Evolutionary conservation across 495 filamentous ascomycete genomes (phyloP), one percentile per base, ranked within the genome.

Genomic region (Aspergillus carlsbadensis): DNA sequence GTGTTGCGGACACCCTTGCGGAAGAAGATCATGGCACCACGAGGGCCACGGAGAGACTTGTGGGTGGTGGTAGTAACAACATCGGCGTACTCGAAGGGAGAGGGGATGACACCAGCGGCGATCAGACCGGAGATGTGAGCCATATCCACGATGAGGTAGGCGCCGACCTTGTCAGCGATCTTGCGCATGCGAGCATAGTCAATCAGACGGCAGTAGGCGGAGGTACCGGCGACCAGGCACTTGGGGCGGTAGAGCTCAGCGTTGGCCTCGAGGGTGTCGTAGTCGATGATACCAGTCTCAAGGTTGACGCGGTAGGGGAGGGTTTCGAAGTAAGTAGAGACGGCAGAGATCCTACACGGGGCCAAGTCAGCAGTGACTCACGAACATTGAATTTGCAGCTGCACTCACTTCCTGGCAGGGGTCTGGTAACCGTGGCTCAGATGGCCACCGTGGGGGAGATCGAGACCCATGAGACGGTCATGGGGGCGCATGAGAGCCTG

Each of bases 1-100:
- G 85, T 84, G 68, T 85, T 88, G 64, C 92, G 85, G 49, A 97
- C 89, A 66, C 95, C 95, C 77, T 93, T 95, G 67, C 95, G 90
- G 85, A 91, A 99, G 84, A 99, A 99, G 78, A 99, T 99, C 95
- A 99, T 99, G 69, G 95, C 95, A 70, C 95, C 95, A 76, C 95
- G 89, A 52, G 95, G 95, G 50, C 95, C 95, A 80, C 95, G 91
- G 65, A 99, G 89, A 47, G 92, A 96, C 85, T 99, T 99, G 86
- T 99, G 95, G 46, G 95, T 99, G 55, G 95, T 99, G 54, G 95
- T 99, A 58, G 95, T 99, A 54, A 99, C 95, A 52, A 99, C 89
- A 73, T 98, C 95, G 56, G 93, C 92, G 65, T 96, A 82, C 61
- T 86, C 80, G 79, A 99, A 99, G 24, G 95, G 95, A 51, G 90